Evolutionary conservation across 768 basidiomycete species (phyloP), one percentile per base, ranked within the genome.

Genomic region (Lyophyllum atratum): DNA sequence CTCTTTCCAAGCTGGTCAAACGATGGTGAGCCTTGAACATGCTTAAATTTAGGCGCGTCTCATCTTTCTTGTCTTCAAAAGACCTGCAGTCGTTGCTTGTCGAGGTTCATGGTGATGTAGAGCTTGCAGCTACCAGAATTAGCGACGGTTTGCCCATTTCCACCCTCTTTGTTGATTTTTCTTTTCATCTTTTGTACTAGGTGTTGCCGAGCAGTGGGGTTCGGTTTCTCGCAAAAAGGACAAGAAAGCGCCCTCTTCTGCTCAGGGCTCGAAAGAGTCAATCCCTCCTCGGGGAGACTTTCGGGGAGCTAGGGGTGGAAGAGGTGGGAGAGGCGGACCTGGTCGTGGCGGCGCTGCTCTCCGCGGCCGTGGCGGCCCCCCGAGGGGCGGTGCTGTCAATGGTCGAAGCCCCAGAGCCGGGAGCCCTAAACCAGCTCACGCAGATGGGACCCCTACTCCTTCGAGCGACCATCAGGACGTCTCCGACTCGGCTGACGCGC

Each of bases 181-280:
- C 49, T 61, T 52, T 54, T 49, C 24, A 58, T 65, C 47, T 59
- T 70, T 50, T 66, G 31, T 33, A 55, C 49, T 68, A 93, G 92
- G 92, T 66, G 78, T 79, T 62, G 88, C 81, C 46, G 84, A 86
- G 69, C 89, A 87, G 66, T 94, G 92, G 92, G 91, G 83, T 50
- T 84, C 90, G 53, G 92, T 92, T 55, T 85, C 84, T 60, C 87
- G 84, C 72, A 93, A 92, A 83, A 94, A 92, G 78, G 90, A 93
- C 72, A 92, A 93, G 80, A 93, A 91, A 74, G 58, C 75, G 26
- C 64, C 80, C 12, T 49, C 76, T 19, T 42, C 78, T 28, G 49
- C 73, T 37, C 78, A 81, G 40, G 49, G 75, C 39, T 69, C 85
- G 48, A 89, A 85, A 72, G 83, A 88, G 24, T 72, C 82, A 1